Evolutionary conservation across 257 asterid genomes (phyloP).

Genomic region (Orobanche coerulescens): DNA sequence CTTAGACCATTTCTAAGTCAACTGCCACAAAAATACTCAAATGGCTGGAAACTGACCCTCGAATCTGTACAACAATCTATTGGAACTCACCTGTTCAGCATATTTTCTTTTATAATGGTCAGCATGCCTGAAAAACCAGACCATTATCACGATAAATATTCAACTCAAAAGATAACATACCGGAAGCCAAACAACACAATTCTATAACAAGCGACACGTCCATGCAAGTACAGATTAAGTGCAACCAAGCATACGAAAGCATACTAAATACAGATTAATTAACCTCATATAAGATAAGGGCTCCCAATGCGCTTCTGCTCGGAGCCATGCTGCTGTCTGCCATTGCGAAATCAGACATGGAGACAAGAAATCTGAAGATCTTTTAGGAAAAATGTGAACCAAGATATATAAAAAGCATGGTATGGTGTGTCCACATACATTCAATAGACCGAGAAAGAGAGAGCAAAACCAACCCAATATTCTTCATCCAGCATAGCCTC

Average conservation of each 20-base stretch:
- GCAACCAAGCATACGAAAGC: slow-evolving; percentile 12
- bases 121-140: slow-evolving; percentile 56
- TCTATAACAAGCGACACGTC: background rate
- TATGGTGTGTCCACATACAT: slow-evolving; percentile 8
- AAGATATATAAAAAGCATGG: background rate
- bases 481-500: slow-evolving; percentile 82
- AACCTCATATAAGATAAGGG: slow-evolving; percentile 71
- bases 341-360: slow-evolving; percentile 44
- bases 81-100: slow-evolving; percentile 75
- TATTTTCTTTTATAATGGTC: slow-evolving; percentile 69
- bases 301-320: slow-evolving; percentile 98
- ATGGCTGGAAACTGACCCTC: slow-evolving; percentile 1
- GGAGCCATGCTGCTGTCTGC: slow-evolving; percentile 96
- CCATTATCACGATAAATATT: slow-evolving; percentile 19
- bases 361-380: slow-evolving; percentile 35
- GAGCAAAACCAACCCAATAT: slow-evolving; percentile 75
- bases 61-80: background rate
- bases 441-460: slow-evolving; percentile 3
- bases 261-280: slow-evolving; percentile 21
- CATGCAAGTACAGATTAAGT: background rate
- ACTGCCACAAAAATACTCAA: background rate
- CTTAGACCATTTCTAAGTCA: slow-evolving; percentile 7
- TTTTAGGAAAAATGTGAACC: slow-evolving; percentile 31
- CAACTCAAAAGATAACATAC: background rate
- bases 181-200: slow-evolving; percentile 1